phyloP scores from a whole-genome alignment of 306 rosid genomes.

The Begonia loranthoides region DNA sequence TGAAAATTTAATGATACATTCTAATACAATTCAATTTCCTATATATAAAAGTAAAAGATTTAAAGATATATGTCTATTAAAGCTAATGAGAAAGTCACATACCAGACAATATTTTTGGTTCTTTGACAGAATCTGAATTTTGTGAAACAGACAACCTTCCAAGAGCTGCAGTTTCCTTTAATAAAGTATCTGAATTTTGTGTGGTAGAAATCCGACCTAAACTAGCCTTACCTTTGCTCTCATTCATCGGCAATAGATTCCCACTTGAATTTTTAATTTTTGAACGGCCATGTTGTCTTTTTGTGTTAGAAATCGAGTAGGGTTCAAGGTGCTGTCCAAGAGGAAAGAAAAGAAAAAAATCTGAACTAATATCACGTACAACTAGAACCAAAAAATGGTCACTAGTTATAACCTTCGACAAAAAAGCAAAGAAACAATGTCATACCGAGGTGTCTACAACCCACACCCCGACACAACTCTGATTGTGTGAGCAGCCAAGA shows the following conservation, averaged over 20 bases:
- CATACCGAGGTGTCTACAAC: constrained; percentile 94
- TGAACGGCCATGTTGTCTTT: constrained; percentile 59
- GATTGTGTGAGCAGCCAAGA: constrained; percentile 96
- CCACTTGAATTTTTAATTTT: constrained; percentile 41
- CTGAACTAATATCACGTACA: constrained; percentile 8
- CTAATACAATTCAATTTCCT: too few relatives aligned
- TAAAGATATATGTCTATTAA: too few relatives aligned
- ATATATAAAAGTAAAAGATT: too few relatives aligned
- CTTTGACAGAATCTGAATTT: constrained; percentile 70
- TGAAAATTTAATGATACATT: too few relatives aligned
- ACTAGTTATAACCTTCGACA: constrained; percentile 5
- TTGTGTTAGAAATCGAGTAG: constrained; percentile 42
- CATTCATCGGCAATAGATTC: constrained; percentile 23
- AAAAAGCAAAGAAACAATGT: constrained; percentile 5
- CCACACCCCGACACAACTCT: constrained; percentile 99
- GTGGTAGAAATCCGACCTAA: constrained; percentile 43
- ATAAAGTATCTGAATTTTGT: constrained; percentile 60
- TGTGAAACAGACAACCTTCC: constrained; percentile 91
- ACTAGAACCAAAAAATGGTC: constrained; percentile 3
- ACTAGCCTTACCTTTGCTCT: constrained; percentile 48
- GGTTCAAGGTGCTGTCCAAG: constrained; percentile 80
- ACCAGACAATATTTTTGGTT: constrained; percentile 68
- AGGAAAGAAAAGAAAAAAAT: constrained; percentile 14
- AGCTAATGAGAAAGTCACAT: constrained; percentile 15
- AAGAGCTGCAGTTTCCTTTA: constrained; percentile 73